phyloP scores from a whole-genome alignment of 1,139 yeast genomes.

The Saccharomyces hybrid region DNA sequence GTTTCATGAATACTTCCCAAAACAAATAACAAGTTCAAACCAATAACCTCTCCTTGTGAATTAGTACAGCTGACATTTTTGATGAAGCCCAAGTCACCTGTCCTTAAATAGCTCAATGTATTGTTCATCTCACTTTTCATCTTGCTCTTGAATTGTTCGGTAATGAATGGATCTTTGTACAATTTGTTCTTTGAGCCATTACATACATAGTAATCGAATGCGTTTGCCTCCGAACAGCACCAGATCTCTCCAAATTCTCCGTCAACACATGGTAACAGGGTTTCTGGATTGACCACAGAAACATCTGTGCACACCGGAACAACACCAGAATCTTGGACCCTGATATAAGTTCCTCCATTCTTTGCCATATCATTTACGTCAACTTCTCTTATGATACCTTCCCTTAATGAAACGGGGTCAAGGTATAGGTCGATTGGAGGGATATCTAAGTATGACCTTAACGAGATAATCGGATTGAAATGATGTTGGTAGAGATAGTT shows the following conservation, averaged over 20 bases:
- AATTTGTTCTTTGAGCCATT: slow-evolving; percentile 14
- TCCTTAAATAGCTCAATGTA: slow-evolving; percentile 61
- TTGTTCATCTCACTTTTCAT: slow-evolving; percentile 50
- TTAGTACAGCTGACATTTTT: slow-evolving; percentile 55
- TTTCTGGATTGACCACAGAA: slow-evolving; percentile 93
- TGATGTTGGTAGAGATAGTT: slow-evolving; percentile 72
- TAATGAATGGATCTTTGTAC: slow-evolving; percentile 33
- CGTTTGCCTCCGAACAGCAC: slow-evolving; percentile 87
- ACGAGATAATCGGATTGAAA: slow-evolving; percentile 73
- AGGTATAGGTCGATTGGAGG: slow-evolving; percentile 83
- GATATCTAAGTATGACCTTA: slow-evolving; percentile 74
- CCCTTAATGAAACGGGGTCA: slow-evolving; percentile 82
- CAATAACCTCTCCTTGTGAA: slow-evolving; percentile 39
- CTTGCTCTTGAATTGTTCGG: slow-evolving; percentile 48
- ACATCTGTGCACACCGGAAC: slow-evolving; percentile 92
- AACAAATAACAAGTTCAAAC: slow-evolving; percentile 74
- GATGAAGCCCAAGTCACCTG: slow-evolving; percentile 91
- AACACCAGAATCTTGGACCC: slow-evolving; percentile 90
- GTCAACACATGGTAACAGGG: slow-evolving; percentile 62
- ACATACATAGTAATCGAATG: slow-evolving; percentile 47
- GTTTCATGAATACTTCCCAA: slow-evolving; percentile 83
- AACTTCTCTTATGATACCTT: slow-evolving; percentile 76
- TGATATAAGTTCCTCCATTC: slow-evolving; percentile 41
- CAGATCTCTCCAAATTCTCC: slow-evolving; percentile 98
- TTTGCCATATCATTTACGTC: slow-evolving; percentile 51